Percentiles rank a stretch among this genome's conserved stretches.
Conservation (phyloP, 495 filamentous ascomycete genomes). For the Hyaloscypha hepaticicola region DNA sequence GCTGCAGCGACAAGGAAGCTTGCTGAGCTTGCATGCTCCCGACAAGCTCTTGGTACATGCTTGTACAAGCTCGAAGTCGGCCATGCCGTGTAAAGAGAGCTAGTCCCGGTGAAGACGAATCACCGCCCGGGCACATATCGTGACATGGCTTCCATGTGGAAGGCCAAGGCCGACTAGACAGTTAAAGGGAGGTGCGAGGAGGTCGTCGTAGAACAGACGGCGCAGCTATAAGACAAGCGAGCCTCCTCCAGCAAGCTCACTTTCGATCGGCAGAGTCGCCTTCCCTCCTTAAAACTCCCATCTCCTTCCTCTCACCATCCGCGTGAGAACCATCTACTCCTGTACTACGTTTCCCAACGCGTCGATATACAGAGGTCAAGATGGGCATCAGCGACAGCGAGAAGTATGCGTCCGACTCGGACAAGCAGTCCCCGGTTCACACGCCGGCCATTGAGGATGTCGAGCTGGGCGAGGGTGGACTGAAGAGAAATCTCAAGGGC, state of each 20-base stretch:
- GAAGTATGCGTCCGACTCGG: conserved; percentile 24
- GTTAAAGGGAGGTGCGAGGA: conserved; percentile 11
- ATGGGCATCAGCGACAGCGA: conserved; percentile 20
- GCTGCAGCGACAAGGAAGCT: conserved; percentile 17
- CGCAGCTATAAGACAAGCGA: conserved; percentile 5
- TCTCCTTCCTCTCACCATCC: not conserved
- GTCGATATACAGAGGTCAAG: not conserved
- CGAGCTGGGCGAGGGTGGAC: conserved; percentile 10
- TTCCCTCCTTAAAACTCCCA: not conserved
- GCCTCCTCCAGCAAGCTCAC: not conserved
- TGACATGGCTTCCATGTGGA: conserved; percentile 5
- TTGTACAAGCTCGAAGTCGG: not conserved
- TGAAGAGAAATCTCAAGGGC: conserved; percentile 65
- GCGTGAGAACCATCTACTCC: not conserved
- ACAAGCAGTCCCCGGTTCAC: not conserved
- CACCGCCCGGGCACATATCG: not conserved
- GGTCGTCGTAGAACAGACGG: not conserved
- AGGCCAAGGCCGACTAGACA: conserved; percentile 10
- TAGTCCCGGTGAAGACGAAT: not conserved
- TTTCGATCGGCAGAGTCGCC: not conserved
- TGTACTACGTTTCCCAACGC: not conserved
- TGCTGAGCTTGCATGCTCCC: conserved; percentile 13
- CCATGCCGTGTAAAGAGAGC: conserved; percentile 8
- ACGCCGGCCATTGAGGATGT: conserved; percentile 7
- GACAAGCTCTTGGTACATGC: not conserved